A percentile compares a stretch with the other conserved stretches of the same genome.
Conservation (phyloP, 768 basidiomycete genomes). For the Clitopilus hobsonii region DNA sequence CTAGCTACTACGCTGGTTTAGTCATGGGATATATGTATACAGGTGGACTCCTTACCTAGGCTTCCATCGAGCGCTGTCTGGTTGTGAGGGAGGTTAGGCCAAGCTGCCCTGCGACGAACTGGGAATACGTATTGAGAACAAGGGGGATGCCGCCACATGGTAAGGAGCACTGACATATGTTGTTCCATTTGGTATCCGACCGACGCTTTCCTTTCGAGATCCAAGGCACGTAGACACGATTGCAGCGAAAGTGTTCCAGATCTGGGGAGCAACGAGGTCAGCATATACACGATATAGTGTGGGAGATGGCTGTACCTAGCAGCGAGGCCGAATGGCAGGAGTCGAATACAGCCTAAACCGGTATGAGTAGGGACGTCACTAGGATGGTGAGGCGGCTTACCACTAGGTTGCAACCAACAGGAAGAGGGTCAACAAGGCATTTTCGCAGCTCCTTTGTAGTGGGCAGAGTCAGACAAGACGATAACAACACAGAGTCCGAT, state of each 20-base stretch:
- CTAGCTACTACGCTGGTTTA: conserved; percentile 7
- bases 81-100: background rate
- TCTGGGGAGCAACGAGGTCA: too few species aligned
- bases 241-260: conserved; percentile 38
- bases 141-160: background rate
- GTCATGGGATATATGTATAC: background rate
- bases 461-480: background rate
- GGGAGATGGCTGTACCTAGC: conserved; percentile 19
- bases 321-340: conserved; percentile 38
- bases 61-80: background rate
- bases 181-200: conserved; percentile 27
- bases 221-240: conserved; percentile 44
- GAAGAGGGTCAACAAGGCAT: conserved; percentile 31
- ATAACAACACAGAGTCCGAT: background rate
- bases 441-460: conserved; percentile 25
- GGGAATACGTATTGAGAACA: background rate
- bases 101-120: conserved; percentile 2
- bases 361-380: background rate
- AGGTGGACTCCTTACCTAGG: background rate
- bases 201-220: conserved; percentile 34
- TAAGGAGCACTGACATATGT: conserved; percentile 18
- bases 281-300: too few species aligned
- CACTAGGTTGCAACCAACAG: conserved; percentile 29
- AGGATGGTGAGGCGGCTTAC: conserved; percentile 14
- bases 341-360: conserved; percentile 27